phyloP scores from a whole-genome alignment of 2,329 filamentous ascomycete species.

The Diaporthe amygdali region DNA sequence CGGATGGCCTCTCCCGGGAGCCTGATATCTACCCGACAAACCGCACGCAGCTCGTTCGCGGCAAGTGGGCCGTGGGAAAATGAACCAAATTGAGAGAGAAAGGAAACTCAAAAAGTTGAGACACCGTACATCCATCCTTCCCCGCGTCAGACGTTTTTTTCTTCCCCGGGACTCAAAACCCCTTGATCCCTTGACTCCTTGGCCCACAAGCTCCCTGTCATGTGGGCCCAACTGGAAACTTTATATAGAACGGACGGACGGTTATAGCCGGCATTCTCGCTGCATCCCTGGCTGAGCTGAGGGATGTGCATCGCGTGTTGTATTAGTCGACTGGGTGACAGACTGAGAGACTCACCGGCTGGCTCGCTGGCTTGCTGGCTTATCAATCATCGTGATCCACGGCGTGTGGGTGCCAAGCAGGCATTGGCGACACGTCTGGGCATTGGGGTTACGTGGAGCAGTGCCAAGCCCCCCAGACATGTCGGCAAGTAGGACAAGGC shows the following conservation, averaged over 20 bases:
- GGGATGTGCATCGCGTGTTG: too few relatives aligned
- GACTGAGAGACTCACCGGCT: too few relatives aligned
- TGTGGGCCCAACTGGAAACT: neutral
- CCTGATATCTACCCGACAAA: neutral
- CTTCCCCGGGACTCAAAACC: neutral
- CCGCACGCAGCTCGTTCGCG: neutral
- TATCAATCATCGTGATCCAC: neutral
- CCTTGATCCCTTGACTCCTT: neutral
- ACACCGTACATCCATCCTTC: neutral
- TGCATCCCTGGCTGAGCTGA: neutral
- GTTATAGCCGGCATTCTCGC: neutral
- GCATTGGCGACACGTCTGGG: neutral
- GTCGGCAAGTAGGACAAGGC: neutral
- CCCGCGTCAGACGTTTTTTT: neutral
- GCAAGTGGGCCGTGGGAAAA: neutral
- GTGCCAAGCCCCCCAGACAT: slow-evolving; percentile 2
- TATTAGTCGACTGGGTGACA: neutral
- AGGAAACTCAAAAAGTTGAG: neutral
- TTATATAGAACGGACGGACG: neutral
- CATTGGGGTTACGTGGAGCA: neutral
- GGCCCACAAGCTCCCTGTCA: neutral
- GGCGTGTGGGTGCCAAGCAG: neutral
- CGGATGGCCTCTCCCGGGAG: neutral
- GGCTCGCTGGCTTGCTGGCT: neutral
- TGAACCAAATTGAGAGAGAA: neutral